Percentiles rank a stretch among this genome's conserved stretches.
Evolutionary conservation across 805 yeast genomes (phyloP).

Genomic region (Ogataea methylovora): DNA sequence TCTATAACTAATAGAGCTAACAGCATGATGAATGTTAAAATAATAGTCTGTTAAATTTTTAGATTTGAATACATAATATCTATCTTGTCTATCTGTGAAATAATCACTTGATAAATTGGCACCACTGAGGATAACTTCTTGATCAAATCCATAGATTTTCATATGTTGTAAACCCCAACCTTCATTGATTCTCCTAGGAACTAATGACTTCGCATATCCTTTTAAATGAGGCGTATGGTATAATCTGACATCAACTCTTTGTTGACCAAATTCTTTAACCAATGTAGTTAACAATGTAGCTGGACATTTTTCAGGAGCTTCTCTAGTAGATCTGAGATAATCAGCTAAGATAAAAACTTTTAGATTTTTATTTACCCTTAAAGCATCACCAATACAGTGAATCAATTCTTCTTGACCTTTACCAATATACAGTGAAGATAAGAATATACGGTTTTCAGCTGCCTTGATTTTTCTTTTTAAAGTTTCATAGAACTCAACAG

Average conservation of each 20-base stretch:
- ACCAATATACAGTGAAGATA: constrained; percentile 85
- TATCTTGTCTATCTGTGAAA: constrained; percentile 90
- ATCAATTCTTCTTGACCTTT: constrained; percentile 72
- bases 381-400: constrained; percentile 50
- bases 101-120: constrained; percentile 90
- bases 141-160: constrained; percentile 94
- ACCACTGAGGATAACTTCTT: constrained; percentile 81
- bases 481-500: constrained; percentile 62
- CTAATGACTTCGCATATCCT: constrained; percentile 53
- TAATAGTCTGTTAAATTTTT: constrained; percentile 62
- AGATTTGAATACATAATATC: constrained; percentile 71
- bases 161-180: constrained; percentile 93
- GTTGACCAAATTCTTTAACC: constrained; percentile 52
- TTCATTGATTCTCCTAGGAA: constrained; percentile 86
- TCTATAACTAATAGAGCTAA: constrained; percentile 66
- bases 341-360: constrained; percentile 73
- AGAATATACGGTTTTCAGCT: constrained; percentile 64
- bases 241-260: constrained; percentile 70
- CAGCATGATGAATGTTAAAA: constrained; percentile 56
- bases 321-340: constrained; percentile 89
- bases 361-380: constrained; percentile 50
- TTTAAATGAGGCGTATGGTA: constrained; percentile 84
- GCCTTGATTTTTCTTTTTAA: constrained; percentile 53
- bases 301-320: constrained; percentile 71
- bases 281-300: constrained; percentile 68